These are phyloP conservation scores for Cladophialophora yegresii DNA, from an alignment of 2,329 filamentous ascomycete genomes.

Conservation along the genomic window DNA sequence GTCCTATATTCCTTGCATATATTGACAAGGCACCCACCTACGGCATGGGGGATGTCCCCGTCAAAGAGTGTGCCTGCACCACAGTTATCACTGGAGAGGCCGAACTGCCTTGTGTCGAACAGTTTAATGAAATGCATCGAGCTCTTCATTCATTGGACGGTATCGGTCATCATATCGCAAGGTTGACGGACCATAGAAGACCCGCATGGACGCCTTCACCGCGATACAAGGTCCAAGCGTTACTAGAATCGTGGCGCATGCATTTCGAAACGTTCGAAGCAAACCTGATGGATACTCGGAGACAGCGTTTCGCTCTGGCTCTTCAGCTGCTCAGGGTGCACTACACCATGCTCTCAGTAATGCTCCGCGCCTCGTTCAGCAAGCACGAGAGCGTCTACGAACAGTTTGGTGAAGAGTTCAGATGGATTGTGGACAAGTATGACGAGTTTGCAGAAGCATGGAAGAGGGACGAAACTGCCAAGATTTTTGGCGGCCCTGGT, in stretches of 20 bases:
- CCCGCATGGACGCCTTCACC: slow-evolving; percentile 7
- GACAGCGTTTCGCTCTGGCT: slow-evolving; percentile 10
- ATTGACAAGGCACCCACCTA: slow-evolving; percentile 30
- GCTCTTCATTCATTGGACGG: slow-evolving; percentile 27
- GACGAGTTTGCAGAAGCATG: slow-evolving; percentile 18
- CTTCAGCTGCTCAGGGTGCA: slow-evolving; percentile 18
- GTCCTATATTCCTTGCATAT: slow-evolving; percentile 27
- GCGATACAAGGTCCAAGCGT: slow-evolving; percentile 14
- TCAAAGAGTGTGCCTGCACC: slow-evolving; percentile 16
- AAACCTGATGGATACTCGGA: slow-evolving; percentile 1
- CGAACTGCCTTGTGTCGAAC: slow-evolving; percentile 23
- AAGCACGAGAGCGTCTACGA: slow-evolving; percentile 20
- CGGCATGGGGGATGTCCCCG: slow-evolving; percentile 19
- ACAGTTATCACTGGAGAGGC: slow-evolving; percentile 8
- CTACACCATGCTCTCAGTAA: slow-evolving; percentile 28
- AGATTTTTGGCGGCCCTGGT: slow-evolving; percentile 13
- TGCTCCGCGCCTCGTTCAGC: slow-evolving; percentile 21
- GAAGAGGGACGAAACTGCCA: slow-evolving; percentile 12
- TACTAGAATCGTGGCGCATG: slow-evolving; percentile 23
- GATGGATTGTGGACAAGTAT: slow-evolving; percentile 25
- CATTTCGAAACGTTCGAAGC: slow-evolving; percentile 21
- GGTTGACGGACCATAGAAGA: slow-evolving; percentile 22
- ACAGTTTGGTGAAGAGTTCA: slow-evolving; percentile 24
- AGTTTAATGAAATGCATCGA: slow-evolving; percentile 14
- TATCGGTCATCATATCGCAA: slow-evolving; percentile 26